Conservation (phyloP, 2,329 filamentous ascomycete genomes). For the Colletotrichum sansevieriae region DNA sequence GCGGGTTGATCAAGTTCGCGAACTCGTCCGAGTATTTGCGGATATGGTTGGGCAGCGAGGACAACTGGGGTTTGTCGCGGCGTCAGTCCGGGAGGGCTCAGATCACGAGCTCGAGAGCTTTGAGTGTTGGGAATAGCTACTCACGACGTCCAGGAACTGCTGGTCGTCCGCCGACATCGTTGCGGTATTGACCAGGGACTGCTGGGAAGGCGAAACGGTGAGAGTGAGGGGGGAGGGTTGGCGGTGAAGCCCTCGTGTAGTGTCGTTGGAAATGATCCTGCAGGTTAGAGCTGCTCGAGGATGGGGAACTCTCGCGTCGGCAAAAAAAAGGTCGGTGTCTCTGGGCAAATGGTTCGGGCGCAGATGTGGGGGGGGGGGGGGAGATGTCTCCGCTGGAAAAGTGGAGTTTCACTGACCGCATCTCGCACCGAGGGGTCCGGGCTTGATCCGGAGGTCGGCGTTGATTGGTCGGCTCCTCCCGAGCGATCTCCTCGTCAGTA, state of each 20-base stretch:
- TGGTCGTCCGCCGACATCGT: conserved; percentile 85
- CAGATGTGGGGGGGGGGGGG: neutral
- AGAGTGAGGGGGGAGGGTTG: conserved; percentile 2
- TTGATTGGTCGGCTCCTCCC: conserved; percentile 28
- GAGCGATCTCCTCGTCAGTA: no score
- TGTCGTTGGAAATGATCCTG: no score
- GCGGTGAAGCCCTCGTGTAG: conserved; percentile 2
- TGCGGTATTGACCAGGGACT: conserved; percentile 37
- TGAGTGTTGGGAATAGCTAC: conserved; percentile 46
- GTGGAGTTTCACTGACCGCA: conserved; percentile 34
- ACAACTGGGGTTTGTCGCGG: conserved; percentile 57
- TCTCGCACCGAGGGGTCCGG: conserved; percentile 19
- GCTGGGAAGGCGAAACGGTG: conserved; percentile 4
- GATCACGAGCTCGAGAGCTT: conserved; percentile 11
- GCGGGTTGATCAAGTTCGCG: conserved; percentile 83
- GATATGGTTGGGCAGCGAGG: conserved; percentile 72
- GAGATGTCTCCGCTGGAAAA: conserved; percentile 17
- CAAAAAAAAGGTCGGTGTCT: conserved; percentile 31
- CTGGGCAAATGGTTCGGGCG: conserved; percentile 3
- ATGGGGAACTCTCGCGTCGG: conserved; percentile 10
- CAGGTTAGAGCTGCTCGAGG: conserved; percentile 11
- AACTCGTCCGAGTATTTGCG: conserved; percentile 78
- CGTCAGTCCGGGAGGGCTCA: conserved; percentile 28
- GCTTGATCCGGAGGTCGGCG: neutral
- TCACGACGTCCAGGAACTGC: conserved; percentile 82